Percentiles rank a stretch among this genome's conserved stretches.
phyloP scores from a whole-genome alignment of 768 basidiomycete genomes.

The Psilocybe cubensis region DNA sequence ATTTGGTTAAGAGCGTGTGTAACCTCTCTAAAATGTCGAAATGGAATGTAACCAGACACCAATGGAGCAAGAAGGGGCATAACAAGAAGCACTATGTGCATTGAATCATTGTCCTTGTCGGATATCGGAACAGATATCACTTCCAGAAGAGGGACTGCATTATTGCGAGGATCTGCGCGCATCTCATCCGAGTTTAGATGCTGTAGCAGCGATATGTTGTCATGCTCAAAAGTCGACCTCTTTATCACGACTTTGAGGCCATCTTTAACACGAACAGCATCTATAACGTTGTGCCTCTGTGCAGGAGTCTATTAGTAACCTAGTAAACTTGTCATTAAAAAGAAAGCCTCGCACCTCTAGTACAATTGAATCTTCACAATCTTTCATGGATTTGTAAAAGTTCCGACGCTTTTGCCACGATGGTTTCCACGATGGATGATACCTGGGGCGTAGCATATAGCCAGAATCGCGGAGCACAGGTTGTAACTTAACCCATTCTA shows the following conservation, averaged over 20 bases:
- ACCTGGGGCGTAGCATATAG: conserved; percentile 8
- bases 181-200: conserved; percentile 15
- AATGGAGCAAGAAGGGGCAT: conserved; percentile 25
- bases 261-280: conserved; percentile 6
- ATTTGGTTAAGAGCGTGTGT: conserved; percentile 23
- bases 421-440: conserved; percentile 10
- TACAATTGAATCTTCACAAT: not conserved
- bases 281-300: not conserved
- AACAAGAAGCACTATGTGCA: conserved; percentile 16
- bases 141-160: conserved; percentile 25
- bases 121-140: conserved; percentile 21
- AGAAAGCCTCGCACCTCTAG: too few species aligned
- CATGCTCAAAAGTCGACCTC: not conserved
- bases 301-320: not conserved
- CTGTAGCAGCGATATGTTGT: conserved; percentile 5
- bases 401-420: conserved; percentile 4
- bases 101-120: not conserved
- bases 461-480: conserved; percentile 3
- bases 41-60: conserved; percentile 12
- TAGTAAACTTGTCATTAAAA: too few species aligned
- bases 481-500: conserved; percentile 8
- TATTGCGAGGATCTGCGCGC: conserved; percentile 23
- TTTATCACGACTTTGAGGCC: conserved; percentile 3
- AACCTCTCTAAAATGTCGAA: conserved; percentile 24
- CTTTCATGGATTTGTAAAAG: not conserved